Evolutionary conservation across 129 eudicot species (phyloP), one percentile per base, ranked within the genome.

Genomic region (Pittosporum tobira): DNA sequence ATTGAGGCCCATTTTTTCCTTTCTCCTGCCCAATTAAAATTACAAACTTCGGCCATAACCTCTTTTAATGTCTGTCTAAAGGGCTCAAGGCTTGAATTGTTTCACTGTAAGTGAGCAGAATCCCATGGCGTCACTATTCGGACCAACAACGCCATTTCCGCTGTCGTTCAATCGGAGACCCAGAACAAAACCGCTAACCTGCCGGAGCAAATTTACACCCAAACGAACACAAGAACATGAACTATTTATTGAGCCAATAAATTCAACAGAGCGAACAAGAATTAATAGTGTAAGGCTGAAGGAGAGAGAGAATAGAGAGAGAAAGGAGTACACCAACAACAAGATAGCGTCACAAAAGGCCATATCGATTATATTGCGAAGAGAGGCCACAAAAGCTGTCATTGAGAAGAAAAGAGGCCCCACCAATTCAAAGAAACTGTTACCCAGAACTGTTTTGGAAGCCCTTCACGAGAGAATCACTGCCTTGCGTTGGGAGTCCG

Each of bases 401-500:
- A 83, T 91, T 36, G 98, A 91, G 71, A 86, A 86, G 94, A 85
- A 89, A 53, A 83, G 81, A 60, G 94, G 98, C 0, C 59, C 59
- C 4, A 67, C 11, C 11, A 69, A 61, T 37, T 73, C 94, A 14
- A 91, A 79, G 65, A 86, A 77, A 38, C 63, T 91, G 27, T 63
- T 86, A 61, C 96, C 96, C 3, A 73, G 90, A 36, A 83, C 94
- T 55, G 90, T 91, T 13, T 89, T 91, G 54, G 98, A 91, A 76
- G 94, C 98, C 23, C 89, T 91, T 68, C 95, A 91, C 51, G 98
- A 91, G 52, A 85, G 95, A 6, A 74, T 86, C 51, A 67, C 98
- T 51, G 98, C 95, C 57, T 64, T 83, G 76, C 98, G 98, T 63
- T 91, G 98, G 98, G 98, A 91, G 13, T 91, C 98, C 69, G 96